Percentiles rank a stretch among this genome's conserved stretches.
These are phyloP conservation scores for Xerocomus potaroensis DNA, from an alignment of 768 basidiomycete species.

Conservation along the genomic window DNA sequence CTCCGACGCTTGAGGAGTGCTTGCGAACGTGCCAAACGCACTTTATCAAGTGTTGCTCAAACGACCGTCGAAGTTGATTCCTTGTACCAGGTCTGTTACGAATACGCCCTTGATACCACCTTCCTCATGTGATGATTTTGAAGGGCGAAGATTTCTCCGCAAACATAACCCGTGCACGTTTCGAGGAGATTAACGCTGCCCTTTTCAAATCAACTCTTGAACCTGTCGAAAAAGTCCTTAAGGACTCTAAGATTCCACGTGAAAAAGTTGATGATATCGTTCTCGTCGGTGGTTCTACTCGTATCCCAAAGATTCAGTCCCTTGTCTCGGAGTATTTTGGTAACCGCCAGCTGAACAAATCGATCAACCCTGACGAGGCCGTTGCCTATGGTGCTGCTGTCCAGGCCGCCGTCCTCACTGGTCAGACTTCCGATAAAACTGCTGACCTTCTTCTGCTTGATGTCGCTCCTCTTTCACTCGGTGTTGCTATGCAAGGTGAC, in stretches of 20 bases:
- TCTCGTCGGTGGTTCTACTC: constrained; percentile 98
- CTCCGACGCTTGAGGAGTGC: constrained; percentile 93
- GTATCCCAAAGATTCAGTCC: constrained; percentile 98
- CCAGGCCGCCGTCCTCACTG: constrained; percentile 97
- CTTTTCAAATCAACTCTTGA: constrained; percentile 97
- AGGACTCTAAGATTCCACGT: constrained; percentile 97
- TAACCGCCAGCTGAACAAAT: constrained; percentile 98
- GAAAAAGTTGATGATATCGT: constrained; percentile 99
- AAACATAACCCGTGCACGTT: constrained; percentile 98
- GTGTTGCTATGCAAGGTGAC: constrained; percentile 99
- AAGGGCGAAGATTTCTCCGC: constrained; percentile 97
- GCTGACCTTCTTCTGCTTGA: constrained; percentile 98
- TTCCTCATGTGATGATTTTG: constrained; percentile 7
- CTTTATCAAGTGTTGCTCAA: constrained; percentile 95
- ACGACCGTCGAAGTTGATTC: constrained; percentile 99
- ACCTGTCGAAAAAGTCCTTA: constrained; percentile 97
- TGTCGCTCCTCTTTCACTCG: constrained; percentile 96
- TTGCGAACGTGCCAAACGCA: constrained; percentile 99
- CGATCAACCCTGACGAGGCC: constrained; percentile 99
- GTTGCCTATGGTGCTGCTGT: constrained; percentile 99
- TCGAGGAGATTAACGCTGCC: constrained; percentile 97
- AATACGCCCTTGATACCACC: background rate
- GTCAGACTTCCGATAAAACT: constrained; percentile 98
- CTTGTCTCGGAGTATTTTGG: constrained; percentile 99
- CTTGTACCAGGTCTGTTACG: constrained; percentile 71